Conservation (phyloP, 352 stramenopile genomes). For the Pythium guiyangense region DNA sequence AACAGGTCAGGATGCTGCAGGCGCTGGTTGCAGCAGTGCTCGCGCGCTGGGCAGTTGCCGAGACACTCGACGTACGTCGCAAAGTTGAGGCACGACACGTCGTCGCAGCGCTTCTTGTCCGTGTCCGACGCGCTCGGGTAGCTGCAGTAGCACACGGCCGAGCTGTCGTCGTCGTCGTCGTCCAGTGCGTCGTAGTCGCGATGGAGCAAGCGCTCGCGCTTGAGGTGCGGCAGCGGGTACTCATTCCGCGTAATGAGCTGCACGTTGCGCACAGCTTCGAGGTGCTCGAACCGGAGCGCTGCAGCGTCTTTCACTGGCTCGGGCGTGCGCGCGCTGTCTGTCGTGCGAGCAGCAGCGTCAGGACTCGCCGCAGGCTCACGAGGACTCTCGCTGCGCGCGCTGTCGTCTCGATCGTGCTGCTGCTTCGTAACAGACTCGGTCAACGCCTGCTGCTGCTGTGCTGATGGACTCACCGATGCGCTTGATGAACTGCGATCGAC, state of each 20-base stretch:
- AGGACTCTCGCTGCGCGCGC: no score
- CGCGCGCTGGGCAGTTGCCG: constrained; percentile 34
- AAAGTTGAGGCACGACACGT: constrained; percentile 88
- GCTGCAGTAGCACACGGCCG: constrained; percentile 57
- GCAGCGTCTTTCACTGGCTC: background rate
- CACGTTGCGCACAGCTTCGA: constrained; percentile 64
- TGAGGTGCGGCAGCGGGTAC: constrained; percentile 60
- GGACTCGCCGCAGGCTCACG: no score
- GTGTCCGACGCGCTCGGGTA: constrained; percentile 37
- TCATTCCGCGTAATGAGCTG: constrained; percentile 62
- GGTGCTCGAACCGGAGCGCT: constrained; percentile 36
- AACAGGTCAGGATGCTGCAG: constrained; percentile 70
- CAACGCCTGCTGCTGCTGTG: no score
- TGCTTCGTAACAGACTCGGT: background rate
- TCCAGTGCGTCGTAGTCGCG: constrained; percentile 20
- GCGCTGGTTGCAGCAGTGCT: constrained; percentile 66
- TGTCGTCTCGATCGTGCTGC: background rate
- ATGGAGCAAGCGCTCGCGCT: constrained; percentile 20
- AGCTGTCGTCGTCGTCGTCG: constrained; percentile 38
- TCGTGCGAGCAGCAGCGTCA: no score
- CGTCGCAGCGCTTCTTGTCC: constrained; percentile 52
- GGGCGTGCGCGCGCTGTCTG: no score
- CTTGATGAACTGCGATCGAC: no score
- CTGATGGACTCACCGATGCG: no score
- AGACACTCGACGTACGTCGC: constrained; percentile 84